A percentile compares a stretch with the other conserved stretches of the same genome.
Evolutionary conservation across 768 basidiomycete genomes (phyloP).

Genomic region (Rhodotorula paludigena): DNA sequence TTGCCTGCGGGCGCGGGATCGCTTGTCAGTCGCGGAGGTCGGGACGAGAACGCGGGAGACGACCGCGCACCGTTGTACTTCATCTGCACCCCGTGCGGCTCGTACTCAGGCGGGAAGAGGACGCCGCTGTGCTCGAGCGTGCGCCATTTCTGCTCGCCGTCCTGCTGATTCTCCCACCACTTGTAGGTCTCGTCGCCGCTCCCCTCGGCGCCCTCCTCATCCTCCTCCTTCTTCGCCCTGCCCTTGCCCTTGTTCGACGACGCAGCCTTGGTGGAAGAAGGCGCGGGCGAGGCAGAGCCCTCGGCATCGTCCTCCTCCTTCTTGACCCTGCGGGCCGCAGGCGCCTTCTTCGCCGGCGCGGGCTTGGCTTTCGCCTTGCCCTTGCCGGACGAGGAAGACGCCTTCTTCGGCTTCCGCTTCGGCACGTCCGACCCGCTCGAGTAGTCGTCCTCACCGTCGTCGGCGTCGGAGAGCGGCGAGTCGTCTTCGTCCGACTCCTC

Average conservation of each 20-base stretch:
- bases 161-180: slow-evolving; percentile 56
- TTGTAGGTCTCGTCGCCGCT: slow-evolving; percentile 52
- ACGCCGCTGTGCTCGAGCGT: slow-evolving; percentile 94
- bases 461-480: slow-evolving; percentile 44
- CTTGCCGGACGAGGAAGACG: slow-evolving; percentile 52
- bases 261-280: too few species aligned
- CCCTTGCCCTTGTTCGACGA: slow-evolving; percentile 51
- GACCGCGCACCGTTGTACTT: slow-evolving; percentile 73
- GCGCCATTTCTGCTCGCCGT: slow-evolving; percentile 68
- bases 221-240: slow-evolving; percentile 50
- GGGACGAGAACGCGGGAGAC: slow-evolving; percentile 6
- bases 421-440: slow-evolving; percentile 45
- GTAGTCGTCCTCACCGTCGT: slow-evolving; percentile 50
- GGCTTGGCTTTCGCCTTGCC: slow-evolving; percentile 48
- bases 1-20: slow-evolving; percentile 56
- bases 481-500: slow-evolving; percentile 51
- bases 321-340: slow-evolving; percentile 41
- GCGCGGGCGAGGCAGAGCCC: slow-evolving; percentile 39
- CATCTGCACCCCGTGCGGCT: slow-evolving; percentile 82
- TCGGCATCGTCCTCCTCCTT: slow-evolving; percentile 45
- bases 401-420: slow-evolving; percentile 48
- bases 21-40: not conserved
- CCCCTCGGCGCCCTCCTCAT: slow-evolving; percentile 51
- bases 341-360: slow-evolving; percentile 49
- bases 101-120: slow-evolving; percentile 91